Conservation (phyloP, 179 eudicot species). For the Spinacia oleracea region DNA sequence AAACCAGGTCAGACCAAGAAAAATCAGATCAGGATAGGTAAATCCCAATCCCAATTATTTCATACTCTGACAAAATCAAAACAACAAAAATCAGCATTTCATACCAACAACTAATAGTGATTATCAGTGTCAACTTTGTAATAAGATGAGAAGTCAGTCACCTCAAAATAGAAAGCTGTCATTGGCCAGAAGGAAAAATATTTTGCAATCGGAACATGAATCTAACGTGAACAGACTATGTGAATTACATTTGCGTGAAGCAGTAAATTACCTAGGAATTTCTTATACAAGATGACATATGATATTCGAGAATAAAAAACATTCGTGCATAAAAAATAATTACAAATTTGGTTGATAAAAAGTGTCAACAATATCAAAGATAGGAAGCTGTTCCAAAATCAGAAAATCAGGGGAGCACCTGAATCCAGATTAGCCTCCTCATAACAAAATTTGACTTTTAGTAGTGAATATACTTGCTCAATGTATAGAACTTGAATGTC, state of each 20-base stretch:
- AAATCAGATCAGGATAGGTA: too few relatives aligned
- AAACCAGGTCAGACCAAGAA: too few relatives aligned
- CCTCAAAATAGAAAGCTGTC: background rate
- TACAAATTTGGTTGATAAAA: background rate
- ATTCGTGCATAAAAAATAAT: background rate
- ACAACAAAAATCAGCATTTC: too few relatives aligned
- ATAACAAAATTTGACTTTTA: conserved; percentile 2
- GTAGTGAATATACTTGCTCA: background rate
- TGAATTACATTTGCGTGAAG: background rate
- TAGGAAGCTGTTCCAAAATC: background rate
- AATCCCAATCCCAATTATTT: too few relatives aligned
- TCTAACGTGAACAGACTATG: background rate
- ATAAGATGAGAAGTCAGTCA: background rate
- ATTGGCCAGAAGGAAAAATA: too few relatives aligned
- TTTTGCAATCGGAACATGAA: background rate
- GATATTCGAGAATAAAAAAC: background rate
- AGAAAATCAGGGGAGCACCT: background rate
- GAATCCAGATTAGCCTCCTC: conserved; percentile 2
- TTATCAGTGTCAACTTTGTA: too few relatives aligned
- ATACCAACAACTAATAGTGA: background rate
- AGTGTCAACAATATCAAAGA: background rate
- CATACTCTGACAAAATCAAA: too few relatives aligned
- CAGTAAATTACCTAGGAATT: too few relatives aligned
- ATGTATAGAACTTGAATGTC: background rate
- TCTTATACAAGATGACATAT: conserved; percentile 8